Base-by-base conservation (phyloP, 2,329 filamentous ascomycete genomes). In the Cytospora schulzeri region DNA sequence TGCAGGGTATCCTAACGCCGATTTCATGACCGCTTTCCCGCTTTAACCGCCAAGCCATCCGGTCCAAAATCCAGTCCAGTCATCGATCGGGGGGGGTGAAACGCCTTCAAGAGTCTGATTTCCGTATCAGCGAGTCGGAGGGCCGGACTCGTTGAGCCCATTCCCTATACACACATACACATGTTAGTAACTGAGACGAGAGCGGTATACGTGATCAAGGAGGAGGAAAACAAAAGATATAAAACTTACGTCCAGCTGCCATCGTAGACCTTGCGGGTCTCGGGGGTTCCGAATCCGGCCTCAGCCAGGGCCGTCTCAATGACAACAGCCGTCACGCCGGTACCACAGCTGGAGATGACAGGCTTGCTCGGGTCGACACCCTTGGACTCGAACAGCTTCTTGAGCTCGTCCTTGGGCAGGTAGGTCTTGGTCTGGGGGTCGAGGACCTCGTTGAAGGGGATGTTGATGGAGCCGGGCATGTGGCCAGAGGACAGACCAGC, bases 241-340 rank as follows among this genome's bases (percentile, higher is more conserved):
- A n/a, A 31, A 15, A 89, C 91, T 88, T 82, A 96, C 85, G 95
- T 98, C 95, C 95, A 99, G 77, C 93, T 97, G 56, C 95, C 95
- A 76, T 99, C 95, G 73, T 99, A 99, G 26, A 99, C 83, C 73
- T 85, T 88, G 69, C 91, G 86, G 62, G 85, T 85, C 66, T 88
- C 84, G 0, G 85, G 77, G 4, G 85, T 80, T 2, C 90, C 91
- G 73, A 88, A 93, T 1, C 88, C 89, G 26, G 93, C 92, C 76
- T 92, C 88, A 33, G 86, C 87, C 61, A 99, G 79, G 2, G 93
- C 95, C 45, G 93, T 90, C 74, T 99, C 95, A 51, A 99, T 87
- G 52, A 97, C 86, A 22, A 91, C 92, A 9, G 95, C 95, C 14
- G 93, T 98, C 59, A 99, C 94, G 38, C 95, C 95, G 8, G 93